A percentile compares a stretch with the other conserved stretches of the same genome.
Evolutionary conservation across 2,329 filamentous ascomycete species (phyloP).

Genomic region (Meredithiella fracta): DNA sequence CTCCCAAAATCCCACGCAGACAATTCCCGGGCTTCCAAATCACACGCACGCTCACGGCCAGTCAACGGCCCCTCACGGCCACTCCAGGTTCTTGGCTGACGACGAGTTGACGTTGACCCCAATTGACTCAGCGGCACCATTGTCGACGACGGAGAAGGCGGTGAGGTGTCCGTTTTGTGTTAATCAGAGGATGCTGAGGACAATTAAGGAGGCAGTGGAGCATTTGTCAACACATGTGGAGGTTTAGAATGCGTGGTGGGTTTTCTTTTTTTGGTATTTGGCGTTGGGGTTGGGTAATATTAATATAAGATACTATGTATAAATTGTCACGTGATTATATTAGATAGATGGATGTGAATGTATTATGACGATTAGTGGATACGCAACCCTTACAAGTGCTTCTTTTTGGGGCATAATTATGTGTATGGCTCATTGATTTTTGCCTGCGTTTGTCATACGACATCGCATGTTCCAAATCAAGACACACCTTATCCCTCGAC

Average conservation of each 20-base stretch:
- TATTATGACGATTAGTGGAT: no score
- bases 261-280: conserved; percentile 1
- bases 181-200: conserved; percentile 43
- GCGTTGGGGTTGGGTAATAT: neutral
- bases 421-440: no score
- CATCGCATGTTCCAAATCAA: no score
- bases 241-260: conserved; percentile 23
- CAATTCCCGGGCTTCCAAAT: neutral
- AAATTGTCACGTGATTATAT: no score
- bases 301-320: no score
- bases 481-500: no score
- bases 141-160: conserved; percentile 31
- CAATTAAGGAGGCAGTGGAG: conserved; percentile 45
- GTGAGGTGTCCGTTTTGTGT: conserved; percentile 44
- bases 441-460: no score
- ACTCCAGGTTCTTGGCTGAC: conserved; percentile 14
- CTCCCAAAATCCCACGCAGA: no score
- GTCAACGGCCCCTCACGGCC: no score
- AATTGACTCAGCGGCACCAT: conserved; percentile 33
- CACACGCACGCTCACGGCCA: neutral
- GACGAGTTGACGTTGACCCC: conserved; percentile 37
- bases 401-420: no score
- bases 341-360: no score
- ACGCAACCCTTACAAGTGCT: no score
- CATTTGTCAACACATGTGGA: conserved; percentile 46